Base-by-base conservation (phyloP, 805 yeast genomes). In the Lachancea nothofagi region DNA sequence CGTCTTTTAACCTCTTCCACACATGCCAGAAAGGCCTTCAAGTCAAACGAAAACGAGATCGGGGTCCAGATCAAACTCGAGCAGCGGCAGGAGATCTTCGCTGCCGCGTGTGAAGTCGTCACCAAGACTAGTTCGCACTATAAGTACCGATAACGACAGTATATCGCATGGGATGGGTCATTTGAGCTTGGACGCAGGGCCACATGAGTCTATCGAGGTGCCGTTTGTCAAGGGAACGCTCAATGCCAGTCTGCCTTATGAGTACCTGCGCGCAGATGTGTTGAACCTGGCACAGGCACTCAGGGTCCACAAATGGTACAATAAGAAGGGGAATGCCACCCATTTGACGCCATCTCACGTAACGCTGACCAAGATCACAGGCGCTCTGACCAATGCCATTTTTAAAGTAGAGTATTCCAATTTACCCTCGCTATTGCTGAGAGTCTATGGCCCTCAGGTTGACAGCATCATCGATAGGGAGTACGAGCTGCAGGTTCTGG, bases 381-480 rank as follows among this genome's bases (percentile, higher is more conserved):
- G 98, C 15, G 98, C 98, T 0, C 71, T 93, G 59, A 93, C 97
- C 15, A 93, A 93, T 60, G 82, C 89, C 24, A 83, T 90, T 40
- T 93, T 83, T 60, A 78, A 78, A 53, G 74, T 93, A 3, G 80
- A 74, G 51, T 80, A 83, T 39, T 78, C 77, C 0, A 43, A 54
- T 51, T 77, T 70, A 49, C 89, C 83, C 18, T 65, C 78, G 8
- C 65, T 93, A 25, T 64, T 93, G 30, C 65, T 93, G 46, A 67
- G 98, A 49, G 77, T 93, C 4, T 93, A 88, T 54, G 98, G 98
- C 15, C 81, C 84, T 26, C 85, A 87, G 54, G 94, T 81, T 7
- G 94, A 79, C 41, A 73, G 80, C 33, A 77, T 93, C 43, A 88
- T 93, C 48, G 96, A 93, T 61, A 70, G 98, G 51, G 83, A 83